These are phyloP conservation scores for Zygoascus meyerae DNA, from an alignment of 1,139 yeast species.

Conservation along the genomic window DNA sequence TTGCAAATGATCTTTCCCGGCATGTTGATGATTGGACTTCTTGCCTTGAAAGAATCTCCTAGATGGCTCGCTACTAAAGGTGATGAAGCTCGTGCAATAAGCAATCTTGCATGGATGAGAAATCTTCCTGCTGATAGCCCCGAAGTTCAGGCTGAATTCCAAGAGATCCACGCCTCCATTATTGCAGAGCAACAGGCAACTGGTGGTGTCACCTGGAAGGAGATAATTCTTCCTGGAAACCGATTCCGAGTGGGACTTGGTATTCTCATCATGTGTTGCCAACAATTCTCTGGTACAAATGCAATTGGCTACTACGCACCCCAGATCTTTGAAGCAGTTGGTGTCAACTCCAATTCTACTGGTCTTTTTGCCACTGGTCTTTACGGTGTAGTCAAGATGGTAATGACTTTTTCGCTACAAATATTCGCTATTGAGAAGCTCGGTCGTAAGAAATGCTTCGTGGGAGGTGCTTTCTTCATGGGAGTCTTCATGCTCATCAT, in stretches of 20 bases:
- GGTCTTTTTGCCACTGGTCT: slow-evolving; percentile 44
- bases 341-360: slow-evolving; percentile 42
- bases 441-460: slow-evolving; percentile 47
- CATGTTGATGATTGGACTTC: slow-evolving; percentile 37
- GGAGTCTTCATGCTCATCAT: slow-evolving; percentile 31
- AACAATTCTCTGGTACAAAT: slow-evolving; percentile 67
- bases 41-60: slow-evolving; percentile 51
- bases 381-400: slow-evolving; percentile 44
- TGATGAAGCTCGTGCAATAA: slow-evolving; percentile 12
- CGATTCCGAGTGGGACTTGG: slow-evolving; percentile 15
- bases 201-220: slow-evolving; percentile 15
- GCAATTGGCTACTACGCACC: slow-evolving; percentile 65
- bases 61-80: slow-evolving; percentile 38
- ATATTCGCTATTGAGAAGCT: slow-evolving; percentile 42
- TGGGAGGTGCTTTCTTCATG: slow-evolving; percentile 44
- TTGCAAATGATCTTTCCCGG: slow-evolving; percentile 46
- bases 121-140: slow-evolving; percentile 10
- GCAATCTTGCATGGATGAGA: slow-evolving; percentile 12
- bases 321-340: slow-evolving; percentile 25
- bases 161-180: slow-evolving; percentile 14
- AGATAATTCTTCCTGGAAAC: slow-evolving; percentile 13
- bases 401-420: slow-evolving; percentile 45
- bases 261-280: slow-evolving; percentile 24
- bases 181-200: slow-evolving; percentile 12
- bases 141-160: slow-evolving; percentile 15